Evolutionary conservation across 768 basidiomycete species (phyloP).

Genomic region (Amanita phalloides): DNA sequence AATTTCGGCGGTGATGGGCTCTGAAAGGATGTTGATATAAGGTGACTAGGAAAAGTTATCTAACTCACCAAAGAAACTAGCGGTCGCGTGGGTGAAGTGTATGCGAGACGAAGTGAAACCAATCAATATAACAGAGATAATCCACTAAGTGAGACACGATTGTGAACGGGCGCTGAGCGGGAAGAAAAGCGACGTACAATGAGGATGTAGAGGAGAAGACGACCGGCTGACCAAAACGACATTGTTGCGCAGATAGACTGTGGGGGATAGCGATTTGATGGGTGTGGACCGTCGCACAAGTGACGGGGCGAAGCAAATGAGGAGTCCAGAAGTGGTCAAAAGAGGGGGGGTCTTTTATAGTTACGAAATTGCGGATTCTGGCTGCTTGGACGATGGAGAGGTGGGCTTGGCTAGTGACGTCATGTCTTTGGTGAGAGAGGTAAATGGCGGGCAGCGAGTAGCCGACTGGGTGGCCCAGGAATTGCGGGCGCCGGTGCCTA

Average conservation of each 20-base stretch:
- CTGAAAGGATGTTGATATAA: slow-evolving; percentile 18
- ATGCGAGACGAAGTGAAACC: slow-evolving; percentile 44
- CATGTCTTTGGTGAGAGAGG: too few species aligned
- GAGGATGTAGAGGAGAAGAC: slow-evolving; percentile 9
- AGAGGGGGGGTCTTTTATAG: neutral
- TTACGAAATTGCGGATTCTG: neutral
- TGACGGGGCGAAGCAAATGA: neutral
- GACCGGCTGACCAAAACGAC: neutral
- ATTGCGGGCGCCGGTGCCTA: too few species aligned
- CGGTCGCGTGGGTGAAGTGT: slow-evolving; percentile 36
- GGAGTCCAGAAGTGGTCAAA: neutral
- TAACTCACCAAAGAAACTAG: slow-evolving; percentile 51
- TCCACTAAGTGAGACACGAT: slow-evolving; percentile 19
- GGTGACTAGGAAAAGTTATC: neutral
- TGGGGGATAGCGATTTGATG: neutral
- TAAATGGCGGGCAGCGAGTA: too few species aligned
- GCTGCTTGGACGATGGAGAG: neutral
- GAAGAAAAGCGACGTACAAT: slow-evolving; percentile 10
- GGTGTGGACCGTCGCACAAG: neutral
- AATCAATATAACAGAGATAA: slow-evolving; percentile 25
- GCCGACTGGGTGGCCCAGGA: too few species aligned
- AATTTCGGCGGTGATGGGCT: slow-evolving; percentile 54
- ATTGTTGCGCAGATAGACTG: slow-evolving; percentile 4
- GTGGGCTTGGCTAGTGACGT: slow-evolving; percentile 1
- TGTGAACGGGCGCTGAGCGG: neutral